Evolutionary conservation across 1,284 basidiomycete genomes (phyloP).

Genomic region (Microbotryomycetes sp.): DNA sequence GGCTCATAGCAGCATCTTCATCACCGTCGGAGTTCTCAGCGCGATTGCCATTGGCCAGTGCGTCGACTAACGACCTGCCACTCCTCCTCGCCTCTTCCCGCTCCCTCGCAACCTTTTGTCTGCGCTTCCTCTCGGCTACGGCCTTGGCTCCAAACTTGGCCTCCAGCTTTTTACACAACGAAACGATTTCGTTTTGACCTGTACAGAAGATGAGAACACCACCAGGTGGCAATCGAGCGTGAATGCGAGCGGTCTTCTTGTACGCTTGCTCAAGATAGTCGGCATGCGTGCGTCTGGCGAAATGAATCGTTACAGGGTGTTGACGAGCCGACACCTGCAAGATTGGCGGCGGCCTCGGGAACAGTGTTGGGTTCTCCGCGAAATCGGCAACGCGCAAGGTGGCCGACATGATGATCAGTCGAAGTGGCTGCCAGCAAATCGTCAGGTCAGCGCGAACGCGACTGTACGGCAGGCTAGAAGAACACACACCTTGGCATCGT

Average conservation of each 20-base stretch:
- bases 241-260: slow-evolving; percentile 78
- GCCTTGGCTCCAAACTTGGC: slow-evolving; percentile 66
- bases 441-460: slow-evolving; percentile 7
- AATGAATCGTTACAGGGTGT: slow-evolving; percentile 92
- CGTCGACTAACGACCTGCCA: background rate
- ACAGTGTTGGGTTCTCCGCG: slow-evolving; percentile 75
- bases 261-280: slow-evolving; percentile 89
- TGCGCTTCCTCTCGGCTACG: slow-evolving; percentile 51
- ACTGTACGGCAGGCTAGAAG: slow-evolving; percentile 7
- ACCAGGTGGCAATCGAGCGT: slow-evolving; percentile 61
- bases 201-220: slow-evolving; percentile 70
- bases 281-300: slow-evolving; percentile 72
- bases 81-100: slow-evolving; percentile 10
- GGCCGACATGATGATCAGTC: slow-evolving; percentile 97
- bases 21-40: slow-evolving; percentile 18
- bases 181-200: slow-evolving; percentile 67
- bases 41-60: background rate
- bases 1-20: slow-evolving; percentile 10
- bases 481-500: slow-evolving; percentile 53
- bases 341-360: slow-evolving; percentile 75
- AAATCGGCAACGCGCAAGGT: slow-evolving; percentile 93
- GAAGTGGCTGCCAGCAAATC: slow-evolving; percentile 57
- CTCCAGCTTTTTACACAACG: slow-evolving; percentile 64
- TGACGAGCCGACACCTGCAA: slow-evolving; percentile 86
- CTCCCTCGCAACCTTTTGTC: slow-evolving; percentile 36